Conservation (phyloP, 345 rosid genomes). For the Boechera stricta region DNA sequence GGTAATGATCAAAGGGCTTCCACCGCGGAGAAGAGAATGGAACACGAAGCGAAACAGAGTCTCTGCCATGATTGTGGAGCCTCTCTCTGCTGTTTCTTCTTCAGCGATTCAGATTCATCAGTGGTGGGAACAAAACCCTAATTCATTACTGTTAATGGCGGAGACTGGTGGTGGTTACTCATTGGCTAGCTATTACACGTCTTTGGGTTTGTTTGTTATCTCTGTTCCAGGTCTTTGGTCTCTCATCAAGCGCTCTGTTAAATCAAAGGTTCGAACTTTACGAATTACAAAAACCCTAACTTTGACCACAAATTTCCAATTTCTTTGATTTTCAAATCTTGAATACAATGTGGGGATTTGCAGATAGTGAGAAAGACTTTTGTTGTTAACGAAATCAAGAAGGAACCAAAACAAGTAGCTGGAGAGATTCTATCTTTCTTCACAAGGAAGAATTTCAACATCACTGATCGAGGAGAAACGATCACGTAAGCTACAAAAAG, state of each 20-base stretch:
- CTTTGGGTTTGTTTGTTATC: conserved; percentile 86
- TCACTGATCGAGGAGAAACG: conserved; percentile 87
- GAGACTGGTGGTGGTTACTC: conserved; percentile 82
- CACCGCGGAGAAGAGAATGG: conserved; percentile 19
- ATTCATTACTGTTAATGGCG: conserved; percentile 54
- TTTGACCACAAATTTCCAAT: neutral
- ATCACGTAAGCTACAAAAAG: conserved; percentile 63
- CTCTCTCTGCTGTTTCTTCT: conserved; percentile 32
- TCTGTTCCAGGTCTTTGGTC: conserved; percentile 99
- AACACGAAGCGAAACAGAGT: conserved; percentile 29
- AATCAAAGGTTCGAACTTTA: conserved; percentile 70
- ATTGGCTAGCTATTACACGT: conserved; percentile 90
- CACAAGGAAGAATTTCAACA: conserved; percentile 78
- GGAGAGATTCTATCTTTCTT: conserved; percentile 92
- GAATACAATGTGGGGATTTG: conserved; percentile 11
- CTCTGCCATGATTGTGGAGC: conserved; percentile 36
- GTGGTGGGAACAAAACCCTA: conserved; percentile 44
- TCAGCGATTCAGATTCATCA: conserved; percentile 47
- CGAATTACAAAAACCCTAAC: conserved; percentile 5
- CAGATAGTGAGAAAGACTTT: conserved; percentile 91
- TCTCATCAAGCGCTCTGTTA: conserved; percentile 94
- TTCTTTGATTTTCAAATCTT: neutral
- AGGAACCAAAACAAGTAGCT: conserved; percentile 72
- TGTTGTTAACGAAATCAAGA: conserved; percentile 54
- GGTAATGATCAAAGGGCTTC: conserved; percentile 24